phyloP scores from a whole-genome alignment of 75 land plant genomes.

The Sequoiadendron giganteum region DNA sequence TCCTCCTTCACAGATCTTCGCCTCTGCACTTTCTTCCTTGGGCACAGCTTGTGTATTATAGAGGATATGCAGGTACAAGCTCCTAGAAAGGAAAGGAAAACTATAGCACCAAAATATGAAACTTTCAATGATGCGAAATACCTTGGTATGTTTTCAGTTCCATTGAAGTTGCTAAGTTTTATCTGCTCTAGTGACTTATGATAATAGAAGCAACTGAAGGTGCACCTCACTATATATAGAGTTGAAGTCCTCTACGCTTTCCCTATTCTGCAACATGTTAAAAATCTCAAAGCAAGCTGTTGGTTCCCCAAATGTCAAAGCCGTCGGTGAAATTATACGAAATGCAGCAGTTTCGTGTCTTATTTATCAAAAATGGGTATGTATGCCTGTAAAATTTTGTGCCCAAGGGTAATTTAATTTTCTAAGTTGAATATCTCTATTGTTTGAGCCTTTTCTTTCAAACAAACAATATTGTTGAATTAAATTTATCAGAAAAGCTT shows the following conservation, averaged over 20 bases:
- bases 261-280: slow-evolving; percentile 10
- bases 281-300: background rate
- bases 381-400: slow-evolving; percentile 6
- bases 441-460: background rate
- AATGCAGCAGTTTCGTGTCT: slow-evolving; percentile 18
- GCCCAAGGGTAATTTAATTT: background rate
- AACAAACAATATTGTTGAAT: background rate
- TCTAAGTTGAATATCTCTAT: background rate
- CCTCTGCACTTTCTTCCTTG: slow-evolving; percentile 18
- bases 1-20: slow-evolving; percentile 15
- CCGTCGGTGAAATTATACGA: slow-evolving; percentile 15
- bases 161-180: background rate
- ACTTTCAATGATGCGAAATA: slow-evolving; percentile 13
- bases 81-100: slow-evolving; percentile 6
- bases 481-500: background rate
- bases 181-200: background rate
- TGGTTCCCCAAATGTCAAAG: background rate
- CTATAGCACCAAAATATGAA: background rate
- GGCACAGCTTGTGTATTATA: slow-evolving; percentile 15
- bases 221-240: slow-evolving; percentile 5
- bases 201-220: background rate
- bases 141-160: slow-evolving; percentile 11
- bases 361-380: slow-evolving; percentile 23
- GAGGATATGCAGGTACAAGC: slow-evolving; percentile 8
- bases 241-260: slow-evolving; percentile 17